phyloP scores from a whole-genome alignment of 164 flowering plant species.

The Brasenia schreberi region DNA sequence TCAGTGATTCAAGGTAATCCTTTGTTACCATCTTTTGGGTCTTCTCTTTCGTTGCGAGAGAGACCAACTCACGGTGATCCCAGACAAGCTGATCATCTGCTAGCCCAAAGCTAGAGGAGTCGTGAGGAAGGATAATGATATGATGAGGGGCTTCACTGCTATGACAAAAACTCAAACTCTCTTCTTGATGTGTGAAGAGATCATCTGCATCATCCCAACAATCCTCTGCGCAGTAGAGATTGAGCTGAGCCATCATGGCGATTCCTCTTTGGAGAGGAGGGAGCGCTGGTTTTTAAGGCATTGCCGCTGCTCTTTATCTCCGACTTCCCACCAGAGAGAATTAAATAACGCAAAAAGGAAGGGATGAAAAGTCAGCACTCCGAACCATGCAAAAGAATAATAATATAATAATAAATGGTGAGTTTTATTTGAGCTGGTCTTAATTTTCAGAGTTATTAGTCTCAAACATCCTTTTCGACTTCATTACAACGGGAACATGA shows the following conservation, averaged over 20 bases:
- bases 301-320: neutral
- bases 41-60: slow-evolving; percentile 39
- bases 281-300: neutral
- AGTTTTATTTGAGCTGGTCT: neutral
- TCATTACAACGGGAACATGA: neutral
- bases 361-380: neutral
- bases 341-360: neutral
- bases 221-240: neutral
- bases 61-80: slow-evolving; percentile 47
- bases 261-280: neutral
- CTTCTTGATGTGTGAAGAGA: neutral
- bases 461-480: neutral
- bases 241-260: neutral
- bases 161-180: neutral
- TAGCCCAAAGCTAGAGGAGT: neutral
- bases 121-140: neutral
- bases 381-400: neutral
- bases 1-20: slow-evolving; percentile 7
- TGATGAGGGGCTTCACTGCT: neutral
- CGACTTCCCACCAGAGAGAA: neutral
- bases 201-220: neutral
- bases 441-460: neutral
- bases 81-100: slow-evolving; percentile 21
- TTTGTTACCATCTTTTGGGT: slow-evolving; percentile 5
- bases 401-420: too few relatives aligned